phyloP scores from a whole-genome alignment of 2,329 filamentous ascomycete genomes.

The Allantophomopsis lycopodina region DNA sequence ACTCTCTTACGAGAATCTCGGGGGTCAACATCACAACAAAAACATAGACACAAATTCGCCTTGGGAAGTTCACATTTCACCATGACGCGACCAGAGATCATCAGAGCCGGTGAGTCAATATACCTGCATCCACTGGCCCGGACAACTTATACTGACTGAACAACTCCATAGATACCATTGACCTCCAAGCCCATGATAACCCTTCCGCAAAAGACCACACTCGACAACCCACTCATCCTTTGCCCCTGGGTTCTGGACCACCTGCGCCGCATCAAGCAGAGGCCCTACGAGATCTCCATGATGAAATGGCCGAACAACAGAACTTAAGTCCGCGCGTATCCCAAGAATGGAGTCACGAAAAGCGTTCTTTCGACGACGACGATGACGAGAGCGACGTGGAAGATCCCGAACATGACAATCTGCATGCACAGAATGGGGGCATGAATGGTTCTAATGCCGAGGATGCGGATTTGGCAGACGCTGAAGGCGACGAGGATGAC shows the following conservation, averaged over 20 bases:
- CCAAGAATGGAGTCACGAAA: slow-evolving; percentile 28
- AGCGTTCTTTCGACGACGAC: no score
- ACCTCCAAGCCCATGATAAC: slow-evolving; percentile 73
- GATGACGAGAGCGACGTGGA: no score
- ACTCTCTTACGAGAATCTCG: no score
- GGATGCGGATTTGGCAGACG: slow-evolving; percentile 53
- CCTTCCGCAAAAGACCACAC: slow-evolving; percentile 78
- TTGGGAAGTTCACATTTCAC: slow-evolving; percentile 2
- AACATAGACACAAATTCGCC: no score
- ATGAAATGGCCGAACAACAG: slow-evolving; percentile 64
- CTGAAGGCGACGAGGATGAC: slow-evolving; percentile 62
- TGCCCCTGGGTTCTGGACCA: slow-evolving; percentile 34
- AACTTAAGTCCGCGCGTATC: slow-evolving; percentile 48
- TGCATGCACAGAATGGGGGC: slow-evolving; percentile 48
- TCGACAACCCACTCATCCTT: slow-evolving; percentile 34
- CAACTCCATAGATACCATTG: slow-evolving; percentile 64
- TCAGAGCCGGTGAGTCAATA: slow-evolving; percentile 33
- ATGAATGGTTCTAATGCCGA: slow-evolving; percentile 29
- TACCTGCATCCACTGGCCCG: slow-evolving; percentile 1
- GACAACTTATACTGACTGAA: slow-evolving; percentile 4
- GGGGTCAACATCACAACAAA: no score
- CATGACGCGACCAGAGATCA: slow-evolving; percentile 41
- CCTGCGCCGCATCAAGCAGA: slow-evolving; percentile 68
- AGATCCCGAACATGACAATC: slow-evolving; percentile 32
- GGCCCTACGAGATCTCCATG: slow-evolving; percentile 65